Evolutionary conservation across 2,329 filamentous ascomycete genomes (phyloP).

Genomic region (Pestalotiopsis sp.): DNA sequence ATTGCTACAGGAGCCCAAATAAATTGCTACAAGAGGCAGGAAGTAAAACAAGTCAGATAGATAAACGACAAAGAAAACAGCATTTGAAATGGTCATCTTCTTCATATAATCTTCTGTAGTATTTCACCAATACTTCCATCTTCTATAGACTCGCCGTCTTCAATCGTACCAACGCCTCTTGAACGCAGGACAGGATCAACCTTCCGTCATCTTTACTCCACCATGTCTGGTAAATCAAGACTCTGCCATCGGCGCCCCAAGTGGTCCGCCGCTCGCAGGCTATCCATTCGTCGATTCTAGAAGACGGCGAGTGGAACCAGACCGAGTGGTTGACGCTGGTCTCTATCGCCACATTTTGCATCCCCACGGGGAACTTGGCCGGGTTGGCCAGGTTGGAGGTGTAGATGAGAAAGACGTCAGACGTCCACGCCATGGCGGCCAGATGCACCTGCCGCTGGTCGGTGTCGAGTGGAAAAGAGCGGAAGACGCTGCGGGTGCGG

Average conservation of each 20-base stretch:
- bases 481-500: constrained; percentile 11
- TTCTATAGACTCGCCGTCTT: constrained; percentile 11
- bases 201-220: constrained; percentile 15
- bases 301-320: constrained; percentile 17
- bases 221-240: constrained; percentile 16
- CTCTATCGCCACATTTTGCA: constrained; percentile 9
- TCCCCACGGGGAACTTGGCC: background rate
- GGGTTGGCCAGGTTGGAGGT: constrained; percentile 13
- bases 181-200: constrained; percentile 14
- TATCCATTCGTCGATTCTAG: constrained; percentile 16
- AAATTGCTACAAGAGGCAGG: too few species aligned
- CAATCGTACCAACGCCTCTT: constrained; percentile 17
- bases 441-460: constrained; percentile 1
- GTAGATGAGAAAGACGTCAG: constrained; percentile 12
- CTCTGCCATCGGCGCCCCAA: constrained; percentile 18
- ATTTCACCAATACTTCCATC: background rate
- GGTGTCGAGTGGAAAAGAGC: constrained; percentile 3
- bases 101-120: background rate
- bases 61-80: too few species aligned
- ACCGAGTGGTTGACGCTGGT: constrained; percentile 16
- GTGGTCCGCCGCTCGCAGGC: constrained; percentile 15
- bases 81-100: background rate
- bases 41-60: too few species aligned
- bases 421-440: constrained; percentile 10
- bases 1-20: too few species aligned